Percentiles rank a stretch among this genome's conserved stretches.
phyloP scores from a whole-genome alignment of 768 basidiomycete genomes.

The Rickenella mellea region DNA sequence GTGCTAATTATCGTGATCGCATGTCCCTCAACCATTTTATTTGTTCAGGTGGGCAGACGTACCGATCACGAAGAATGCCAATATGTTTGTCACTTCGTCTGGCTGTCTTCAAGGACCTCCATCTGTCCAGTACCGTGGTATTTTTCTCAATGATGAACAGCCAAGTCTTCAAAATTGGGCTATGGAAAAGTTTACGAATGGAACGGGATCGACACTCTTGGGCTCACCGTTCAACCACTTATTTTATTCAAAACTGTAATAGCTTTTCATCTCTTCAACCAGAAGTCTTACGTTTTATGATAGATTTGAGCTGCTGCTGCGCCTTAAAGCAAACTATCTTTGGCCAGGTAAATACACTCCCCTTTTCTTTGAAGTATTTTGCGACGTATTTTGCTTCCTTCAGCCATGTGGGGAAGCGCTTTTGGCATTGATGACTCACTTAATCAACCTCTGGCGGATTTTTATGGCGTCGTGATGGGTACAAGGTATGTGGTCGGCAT shows the following conservation, averaged over 20 bases:
- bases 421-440: conserved; percentile 50
- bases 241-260: conserved; percentile 51
- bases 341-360: conserved; percentile 40
- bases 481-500: conserved; percentile 37
- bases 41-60: conserved; percentile 67
- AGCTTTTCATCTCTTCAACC: conserved; percentile 10
- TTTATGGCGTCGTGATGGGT: conserved; percentile 63
- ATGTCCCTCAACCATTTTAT: neutral
- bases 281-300: neutral
- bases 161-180: conserved; percentile 69
- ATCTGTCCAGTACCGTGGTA: conserved; percentile 60
- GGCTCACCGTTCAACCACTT: conserved; percentile 53
- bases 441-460: conserved; percentile 55
- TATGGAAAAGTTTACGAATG: conserved; percentile 56
- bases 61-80: conserved; percentile 39
- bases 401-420: conserved; percentile 21
- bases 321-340: conserved; percentile 60
- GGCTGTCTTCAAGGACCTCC: conserved; percentile 47
- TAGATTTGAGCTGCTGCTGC: conserved; percentile 58
- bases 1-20: neutral
- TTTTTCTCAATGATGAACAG: conserved; percentile 73
- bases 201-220: conserved; percentile 37
- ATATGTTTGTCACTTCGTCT: conserved; percentile 34
- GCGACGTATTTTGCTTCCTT: conserved; percentile 10
- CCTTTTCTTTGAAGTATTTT: too few species aligned